phyloP scores from a whole-genome alignment of 1,284 basidiomycete genomes.

The Wolfiporia cocos region DNA sequence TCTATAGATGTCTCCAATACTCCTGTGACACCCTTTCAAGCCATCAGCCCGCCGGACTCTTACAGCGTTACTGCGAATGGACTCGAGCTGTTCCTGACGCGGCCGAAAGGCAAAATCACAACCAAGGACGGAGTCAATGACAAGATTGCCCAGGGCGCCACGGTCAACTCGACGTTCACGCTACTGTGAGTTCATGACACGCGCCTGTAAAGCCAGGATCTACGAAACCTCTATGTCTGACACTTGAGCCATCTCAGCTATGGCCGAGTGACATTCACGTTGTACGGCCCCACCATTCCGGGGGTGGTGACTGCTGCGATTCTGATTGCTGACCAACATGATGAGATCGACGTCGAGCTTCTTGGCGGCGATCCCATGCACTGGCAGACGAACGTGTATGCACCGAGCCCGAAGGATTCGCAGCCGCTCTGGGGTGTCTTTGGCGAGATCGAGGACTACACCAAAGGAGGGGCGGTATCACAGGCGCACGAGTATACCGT shows the following conservation, averaged over 20 bases:
- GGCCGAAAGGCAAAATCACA: slow-evolving; percentile 26
- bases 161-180: slow-evolving; percentile 37
- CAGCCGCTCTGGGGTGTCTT: slow-evolving; percentile 34
- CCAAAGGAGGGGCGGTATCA: slow-evolving; percentile 17
- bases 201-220: background rate
- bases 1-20: slow-evolving; percentile 5
- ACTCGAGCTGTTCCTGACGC: slow-evolving; percentile 30
- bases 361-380: slow-evolving; percentile 32
- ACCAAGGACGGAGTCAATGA: slow-evolving; percentile 31
- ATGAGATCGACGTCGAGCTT: slow-evolving; percentile 43
- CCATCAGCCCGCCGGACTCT: slow-evolving; percentile 27
- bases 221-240: slow-evolving; percentile 1
- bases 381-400: slow-evolving; percentile 44
- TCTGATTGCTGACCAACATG: slow-evolving; percentile 29
- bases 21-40: slow-evolving; percentile 22
- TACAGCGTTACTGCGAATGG: slow-evolving; percentile 24
- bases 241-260: slow-evolving; percentile 17
- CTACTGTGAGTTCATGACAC: slow-evolving; percentile 23
- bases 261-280: slow-evolving; percentile 31
- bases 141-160: slow-evolving; percentile 33
- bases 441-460: slow-evolving; percentile 28
- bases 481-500: slow-evolving; percentile 34
- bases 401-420: slow-evolving; percentile 26
- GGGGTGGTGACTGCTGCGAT: slow-evolving; percentile 37
- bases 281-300: slow-evolving; percentile 27